A percentile compares a stretch with the other conserved stretches of the same genome.
Conservation (phyloP, 495 filamentous ascomycete species). For the Tuber melanosporum region DNA sequence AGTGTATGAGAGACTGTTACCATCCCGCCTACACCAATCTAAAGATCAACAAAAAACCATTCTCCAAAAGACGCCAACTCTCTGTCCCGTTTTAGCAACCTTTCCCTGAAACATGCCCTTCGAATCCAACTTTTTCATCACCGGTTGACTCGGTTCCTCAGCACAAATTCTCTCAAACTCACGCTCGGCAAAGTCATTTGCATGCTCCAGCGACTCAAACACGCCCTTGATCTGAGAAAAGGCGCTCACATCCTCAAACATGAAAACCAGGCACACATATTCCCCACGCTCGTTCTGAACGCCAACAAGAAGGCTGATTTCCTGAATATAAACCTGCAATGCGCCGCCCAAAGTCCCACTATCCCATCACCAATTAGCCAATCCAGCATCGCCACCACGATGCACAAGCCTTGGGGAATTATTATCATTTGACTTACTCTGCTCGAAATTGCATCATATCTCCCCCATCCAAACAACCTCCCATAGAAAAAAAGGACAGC, state of each 20-base stretch:
- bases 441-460: background rate
- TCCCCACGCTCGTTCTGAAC: background rate
- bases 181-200: background rate
- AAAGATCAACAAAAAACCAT: background rate
- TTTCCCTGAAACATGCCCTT: conserved; percentile 1
- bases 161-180: background rate
- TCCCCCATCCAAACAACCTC: background rate
- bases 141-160: background rate
- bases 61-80: conserved; percentile 2
- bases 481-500: background rate
- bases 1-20: background rate
- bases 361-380: background rate
- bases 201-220: conserved; percentile 1
- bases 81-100: background rate
- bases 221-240: background rate
- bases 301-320: background rate
- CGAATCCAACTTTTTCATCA: background rate
- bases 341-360: background rate
- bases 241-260: background rate
- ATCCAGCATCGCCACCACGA: background rate
- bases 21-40: background rate
- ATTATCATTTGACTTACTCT: background rate
- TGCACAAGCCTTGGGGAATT: background rate
- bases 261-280: background rate
- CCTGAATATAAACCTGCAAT: background rate